phyloP scores from a whole-genome alignment of 257 asterid genomes.

The Solanum peruvianum region DNA sequence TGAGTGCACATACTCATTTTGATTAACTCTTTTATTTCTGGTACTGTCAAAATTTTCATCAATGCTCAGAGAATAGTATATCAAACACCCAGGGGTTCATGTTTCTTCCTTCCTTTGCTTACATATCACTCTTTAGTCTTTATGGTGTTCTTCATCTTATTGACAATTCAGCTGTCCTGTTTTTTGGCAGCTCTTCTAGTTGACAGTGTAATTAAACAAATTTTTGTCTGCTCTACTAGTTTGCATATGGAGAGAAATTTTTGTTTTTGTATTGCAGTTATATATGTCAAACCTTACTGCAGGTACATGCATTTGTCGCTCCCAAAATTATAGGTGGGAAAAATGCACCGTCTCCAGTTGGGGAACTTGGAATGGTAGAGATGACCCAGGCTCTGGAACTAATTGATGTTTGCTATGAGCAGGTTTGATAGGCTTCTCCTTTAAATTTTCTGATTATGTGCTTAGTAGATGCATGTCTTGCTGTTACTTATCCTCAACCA shows the following conservation, averaged over 20 bases:
- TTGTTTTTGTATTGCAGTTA: background rate
- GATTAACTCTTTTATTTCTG: background rate
- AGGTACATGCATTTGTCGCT: constrained; percentile 96
- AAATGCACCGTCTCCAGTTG: constrained; percentile 90
- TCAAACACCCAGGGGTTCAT: background rate
- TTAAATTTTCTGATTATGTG: background rate
- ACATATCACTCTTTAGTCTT: background rate
- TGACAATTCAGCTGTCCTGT: background rate
- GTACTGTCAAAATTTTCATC: background rate
- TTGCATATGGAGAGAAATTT: background rate
- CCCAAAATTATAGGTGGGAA: constrained; percentile 94
- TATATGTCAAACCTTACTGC: constrained; percentile 4
- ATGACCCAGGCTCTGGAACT: constrained; percentile 93
- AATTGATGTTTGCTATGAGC: constrained; percentile 69
- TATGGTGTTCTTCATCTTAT: background rate
- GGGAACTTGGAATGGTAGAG: constrained; percentile 99
- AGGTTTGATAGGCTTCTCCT: constrained; percentile 30
- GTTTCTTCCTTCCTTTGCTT: background rate
- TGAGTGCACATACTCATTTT: background rate
- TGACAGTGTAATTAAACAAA: background rate
- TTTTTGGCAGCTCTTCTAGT: background rate
- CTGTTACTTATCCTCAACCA: background rate
- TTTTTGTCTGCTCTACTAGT: background rate
- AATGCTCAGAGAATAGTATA: background rate
- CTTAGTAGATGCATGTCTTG: background rate